These are phyloP conservation scores for Mycena venus DNA, from an alignment of 768 basidiomycete species.

Conservation along the genomic window DNA sequence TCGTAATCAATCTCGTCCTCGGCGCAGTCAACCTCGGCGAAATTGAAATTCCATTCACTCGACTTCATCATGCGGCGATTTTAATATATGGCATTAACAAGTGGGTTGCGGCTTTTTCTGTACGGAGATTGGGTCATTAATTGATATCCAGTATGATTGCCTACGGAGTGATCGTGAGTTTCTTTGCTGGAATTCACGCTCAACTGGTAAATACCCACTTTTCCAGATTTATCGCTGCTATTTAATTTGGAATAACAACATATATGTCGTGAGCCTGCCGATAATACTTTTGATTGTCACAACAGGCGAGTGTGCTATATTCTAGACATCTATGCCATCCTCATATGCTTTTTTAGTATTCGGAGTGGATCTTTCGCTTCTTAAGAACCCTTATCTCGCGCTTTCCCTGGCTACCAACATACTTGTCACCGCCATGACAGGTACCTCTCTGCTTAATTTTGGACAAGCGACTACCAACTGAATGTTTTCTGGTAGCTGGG, in stretches of 20 bases:
- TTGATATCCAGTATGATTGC: slow-evolving; percentile 44
- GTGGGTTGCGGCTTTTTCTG: slow-evolving; percentile 33
- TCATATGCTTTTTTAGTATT: not conserved
- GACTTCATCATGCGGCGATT: slow-evolving; percentile 41
- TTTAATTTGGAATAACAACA: slow-evolving; percentile 46
- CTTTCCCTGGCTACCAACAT: too few species aligned
- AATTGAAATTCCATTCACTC: slow-evolving; percentile 40
- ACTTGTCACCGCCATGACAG: slow-evolving; percentile 45
- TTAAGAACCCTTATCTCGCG: slow-evolving; percentile 44
- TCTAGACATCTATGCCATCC: not conserved
- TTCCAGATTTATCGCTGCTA: slow-evolving; percentile 50
- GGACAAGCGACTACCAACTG: not conserved
- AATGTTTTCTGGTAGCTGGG: slow-evolving; percentile 36
- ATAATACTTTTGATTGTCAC: slow-evolving; percentile 41
- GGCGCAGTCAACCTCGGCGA: slow-evolving; percentile 40
- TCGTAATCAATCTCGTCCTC: slow-evolving; percentile 43
- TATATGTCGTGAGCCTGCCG: slow-evolving; percentile 43
- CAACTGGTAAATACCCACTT: too few species aligned
- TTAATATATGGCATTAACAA: slow-evolving; percentile 50
- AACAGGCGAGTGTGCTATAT: slow-evolving; percentile 32
- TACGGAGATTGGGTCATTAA: not conserved
- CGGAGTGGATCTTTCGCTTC: slow-evolving; percentile 42
- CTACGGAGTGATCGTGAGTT: slow-evolving; percentile 45
- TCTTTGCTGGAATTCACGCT: not conserved
- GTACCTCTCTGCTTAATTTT: slow-evolving; percentile 12